phyloP scores from a whole-genome alignment of 2,329 filamentous ascomycete species.

The Fusarium sublunatum region DNA sequence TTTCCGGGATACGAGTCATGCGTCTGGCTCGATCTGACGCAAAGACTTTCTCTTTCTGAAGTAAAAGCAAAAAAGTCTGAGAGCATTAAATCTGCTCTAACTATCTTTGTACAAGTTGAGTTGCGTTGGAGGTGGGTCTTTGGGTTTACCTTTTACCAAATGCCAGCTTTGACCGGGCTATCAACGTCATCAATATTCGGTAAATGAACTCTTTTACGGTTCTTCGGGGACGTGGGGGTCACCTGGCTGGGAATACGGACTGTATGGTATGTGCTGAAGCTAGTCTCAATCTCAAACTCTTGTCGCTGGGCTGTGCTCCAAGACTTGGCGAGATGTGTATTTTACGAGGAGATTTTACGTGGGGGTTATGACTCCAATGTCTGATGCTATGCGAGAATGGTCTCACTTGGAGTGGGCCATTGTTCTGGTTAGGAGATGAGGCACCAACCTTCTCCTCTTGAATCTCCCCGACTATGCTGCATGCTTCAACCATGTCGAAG shows the following conservation, averaged over 20 bases:
- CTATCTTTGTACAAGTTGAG: background rate
- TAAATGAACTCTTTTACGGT: background rate
- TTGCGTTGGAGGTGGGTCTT: background rate
- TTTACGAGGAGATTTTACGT: slow-evolving; percentile 2
- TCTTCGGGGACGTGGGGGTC: background rate
- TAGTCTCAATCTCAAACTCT: background rate
- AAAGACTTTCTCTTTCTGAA: background rate
- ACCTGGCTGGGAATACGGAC: background rate
- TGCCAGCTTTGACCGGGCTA: background rate
- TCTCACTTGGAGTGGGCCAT: background rate
- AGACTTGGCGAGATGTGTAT: background rate
- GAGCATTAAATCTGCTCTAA: background rate
- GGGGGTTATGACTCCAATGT: background rate
- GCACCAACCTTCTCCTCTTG: no score
- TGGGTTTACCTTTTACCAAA: background rate
- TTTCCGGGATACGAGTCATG: background rate
- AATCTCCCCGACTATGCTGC: no score
- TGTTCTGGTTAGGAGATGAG: background rate
- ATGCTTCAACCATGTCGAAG: no score
- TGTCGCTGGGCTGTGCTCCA: background rate
- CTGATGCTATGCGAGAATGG: background rate
- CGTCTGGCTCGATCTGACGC: background rate
- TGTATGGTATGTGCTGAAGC: background rate
- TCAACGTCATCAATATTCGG: background rate
- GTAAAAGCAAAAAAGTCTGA: background rate